Base-by-base conservation (phyloP, 2,329 filamentous ascomycete genomes). In the Boeremia exigua region DNA sequence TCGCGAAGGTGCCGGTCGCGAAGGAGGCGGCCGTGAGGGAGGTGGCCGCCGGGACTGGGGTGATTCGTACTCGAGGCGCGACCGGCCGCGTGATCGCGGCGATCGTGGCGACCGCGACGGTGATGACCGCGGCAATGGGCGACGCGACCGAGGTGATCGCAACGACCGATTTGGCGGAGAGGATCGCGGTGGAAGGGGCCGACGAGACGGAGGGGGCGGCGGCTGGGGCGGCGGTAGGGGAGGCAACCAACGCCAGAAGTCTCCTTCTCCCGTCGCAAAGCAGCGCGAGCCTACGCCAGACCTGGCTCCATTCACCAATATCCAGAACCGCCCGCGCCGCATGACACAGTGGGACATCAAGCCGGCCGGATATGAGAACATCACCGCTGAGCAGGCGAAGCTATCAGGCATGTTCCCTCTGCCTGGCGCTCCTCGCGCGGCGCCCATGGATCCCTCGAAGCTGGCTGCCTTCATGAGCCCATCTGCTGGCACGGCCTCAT, bases 301-400 rank as follows among this genome's bases (percentile, higher is more conserved):
- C 75, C 81, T 99, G 72, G 96, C 93, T 57, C 87, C 96, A 69
- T 81, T 96, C 56, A 82, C 89, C n/a, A 86, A 92, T 4, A 83
- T 99, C 56, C 81, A 92, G 61, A 88, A 94, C 71, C 88, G 94
- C 68, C 95, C 93, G 82, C 89, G 96, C 66, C 89, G 95, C 56
- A 81, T 99, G 82, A 98, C 93, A 32, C 96, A 99, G 77, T 99
- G 95, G 95, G 96, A 99, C 75, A 97, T 99, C 77, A 99, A 99
- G 80, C 95, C 95, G 6, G 91, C 92, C 14, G 94, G 95, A 39
- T 99, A 99, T 72, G 96, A 99, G 73, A 96, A 95, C 76, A 94
- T 99, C 63, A 97, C 95, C 2, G 92, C 95, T 19, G 96, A 99
- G 77, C 96, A 99, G 77, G 96, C 95, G 46, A 99, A 99, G 81